Evolutionary conservation across 1,139 yeast species (phyloP).

Genomic region (Diutina sp.): DNA sequence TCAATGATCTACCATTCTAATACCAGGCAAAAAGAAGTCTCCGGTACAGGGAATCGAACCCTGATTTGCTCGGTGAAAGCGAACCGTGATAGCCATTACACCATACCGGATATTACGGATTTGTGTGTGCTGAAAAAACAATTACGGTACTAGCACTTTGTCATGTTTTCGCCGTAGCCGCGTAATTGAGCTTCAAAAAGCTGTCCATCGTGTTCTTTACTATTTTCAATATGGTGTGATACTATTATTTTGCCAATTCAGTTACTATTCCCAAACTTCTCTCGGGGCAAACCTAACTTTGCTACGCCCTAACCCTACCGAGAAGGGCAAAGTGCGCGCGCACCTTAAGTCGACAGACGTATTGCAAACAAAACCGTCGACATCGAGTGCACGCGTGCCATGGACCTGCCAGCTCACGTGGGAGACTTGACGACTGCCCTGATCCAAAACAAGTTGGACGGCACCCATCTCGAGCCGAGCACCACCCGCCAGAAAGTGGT

Average conservation of each 20-base stretch:
- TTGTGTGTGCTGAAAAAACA: neutral
- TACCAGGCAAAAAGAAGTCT: conserved; percentile 10
- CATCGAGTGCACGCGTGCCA: conserved; percentile 6
- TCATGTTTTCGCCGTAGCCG: neutral
- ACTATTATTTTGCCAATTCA: no score
- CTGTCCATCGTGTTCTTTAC: neutral
- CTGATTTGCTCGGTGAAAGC: conserved; percentile 77
- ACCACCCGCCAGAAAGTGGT: conserved; percentile 7
- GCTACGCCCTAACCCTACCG: neutral
- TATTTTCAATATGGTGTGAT: no score
- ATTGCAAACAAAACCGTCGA: neutral
- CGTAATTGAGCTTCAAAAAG: neutral
- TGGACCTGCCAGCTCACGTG: conserved; percentile 34
- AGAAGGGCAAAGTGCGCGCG: neutral
- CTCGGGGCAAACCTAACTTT: neutral
- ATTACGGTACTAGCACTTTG: neutral
- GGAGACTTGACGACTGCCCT: conserved; percentile 34
- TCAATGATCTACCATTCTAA: no score
- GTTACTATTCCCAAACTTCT: neutral
- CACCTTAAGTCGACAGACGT: neutral
- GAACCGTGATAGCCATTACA: conserved; percentile 78
- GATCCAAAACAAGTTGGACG: conserved; percentile 22
- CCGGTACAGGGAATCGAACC: conserved; percentile 80
- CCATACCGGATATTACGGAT: conserved; percentile 44
- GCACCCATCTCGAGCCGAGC: conserved; percentile 18